phyloP scores from a whole-genome alignment of 2,329 filamentous ascomycete species.

The Madurella mycetomatis region DNA sequence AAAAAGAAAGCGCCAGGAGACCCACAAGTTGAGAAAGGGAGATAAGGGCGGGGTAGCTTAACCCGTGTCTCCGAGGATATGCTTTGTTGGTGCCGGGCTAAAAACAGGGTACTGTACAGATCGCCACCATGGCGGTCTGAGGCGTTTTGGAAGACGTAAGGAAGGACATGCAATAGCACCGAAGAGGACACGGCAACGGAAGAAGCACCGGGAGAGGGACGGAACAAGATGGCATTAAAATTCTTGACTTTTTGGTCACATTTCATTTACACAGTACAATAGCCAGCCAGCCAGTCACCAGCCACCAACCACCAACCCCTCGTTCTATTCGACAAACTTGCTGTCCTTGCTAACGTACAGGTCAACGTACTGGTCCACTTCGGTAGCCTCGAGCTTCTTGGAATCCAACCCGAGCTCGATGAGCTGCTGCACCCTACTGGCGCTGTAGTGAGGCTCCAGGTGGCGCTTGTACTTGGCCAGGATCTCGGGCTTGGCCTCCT shows the following conservation, averaged over 20 bases:
- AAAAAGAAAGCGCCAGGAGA: too few relatives aligned
- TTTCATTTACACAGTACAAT: conserved; percentile 10
- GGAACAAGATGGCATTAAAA: background rate
- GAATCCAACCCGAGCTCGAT: conserved; percentile 73
- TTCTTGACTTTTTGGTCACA: background rate
- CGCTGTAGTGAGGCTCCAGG: conserved; percentile 74
- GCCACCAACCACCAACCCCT: background rate
- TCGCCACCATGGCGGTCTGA: background rate
- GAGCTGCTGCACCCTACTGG: conserved; percentile 74
- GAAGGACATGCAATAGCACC: background rate
- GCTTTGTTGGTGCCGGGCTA: too few relatives aligned
- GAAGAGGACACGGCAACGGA: too few relatives aligned
- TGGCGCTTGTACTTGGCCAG: conserved; percentile 94
- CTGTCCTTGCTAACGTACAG: conserved; percentile 64
- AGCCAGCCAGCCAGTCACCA: background rate
- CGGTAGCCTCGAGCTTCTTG: conserved; percentile 70
- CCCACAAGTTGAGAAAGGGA: too few relatives aligned
- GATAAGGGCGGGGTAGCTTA: too few relatives aligned
- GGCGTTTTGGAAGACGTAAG: background rate
- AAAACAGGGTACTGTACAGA: background rate
- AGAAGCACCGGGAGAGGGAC: too few relatives aligned
- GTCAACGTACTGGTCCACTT: conserved; percentile 92
- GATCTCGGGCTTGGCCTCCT: conserved; percentile 97
- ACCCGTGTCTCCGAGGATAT: too few relatives aligned
- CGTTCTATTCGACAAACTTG: conserved; percentile 48